Base-by-base conservation (phyloP, 2,329 filamentous ascomycete species). In the Cladorrhinum sp. region DNA sequence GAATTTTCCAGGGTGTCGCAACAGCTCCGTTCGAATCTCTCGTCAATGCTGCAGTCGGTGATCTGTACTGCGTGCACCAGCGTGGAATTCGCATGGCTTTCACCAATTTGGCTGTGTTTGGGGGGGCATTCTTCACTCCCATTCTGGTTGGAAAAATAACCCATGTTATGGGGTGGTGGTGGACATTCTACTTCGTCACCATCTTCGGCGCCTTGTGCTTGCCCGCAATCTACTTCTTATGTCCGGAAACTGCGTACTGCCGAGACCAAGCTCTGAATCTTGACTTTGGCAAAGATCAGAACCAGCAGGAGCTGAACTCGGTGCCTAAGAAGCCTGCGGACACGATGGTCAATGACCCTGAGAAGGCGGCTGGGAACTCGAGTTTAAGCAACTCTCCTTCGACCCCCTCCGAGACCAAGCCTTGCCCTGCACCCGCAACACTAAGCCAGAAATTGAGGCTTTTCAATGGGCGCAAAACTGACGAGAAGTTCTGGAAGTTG, bases 131-230 rank as follows among this genome's bases (percentile, higher is more conserved):
- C 69, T 79, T 84, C 69, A 96, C 93, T 0, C 93, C 93, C 0
- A 91, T 97, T n/a, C 77, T 96, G 23, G 92, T 93, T 1, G 93
- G 93, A 36, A 92, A 92, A 75, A 93, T 96, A 68, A 92, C 92
- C 2, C 76, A 84, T 52, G 79, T 80, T 0, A 80, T 96, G 54
- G 86, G 87, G n/a, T 96, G 92, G 88, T 77, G 84, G 71, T 96
- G 92, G 92, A 89, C 87, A 0, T 97, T 97, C 71, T 92, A 93
- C 73, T 83, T 97, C 48, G 85, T 96, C 13, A 85, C 92, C 61
- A 96, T 97, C 66, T 96, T 96, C 75, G 83, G 86, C 50, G 91
- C 81, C 3, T 80, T 78, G 5, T 84, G 88, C 58, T 76, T 97
- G 3, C 87, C 91, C 0, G 76, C 89, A 10, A 77, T 96, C 20